Percentiles rank a stretch among this genome's conserved stretches.
Conservation (phyloP, 2,329 filamentous ascomycete species). For the Chrysoporthe austroafricana region DNA sequence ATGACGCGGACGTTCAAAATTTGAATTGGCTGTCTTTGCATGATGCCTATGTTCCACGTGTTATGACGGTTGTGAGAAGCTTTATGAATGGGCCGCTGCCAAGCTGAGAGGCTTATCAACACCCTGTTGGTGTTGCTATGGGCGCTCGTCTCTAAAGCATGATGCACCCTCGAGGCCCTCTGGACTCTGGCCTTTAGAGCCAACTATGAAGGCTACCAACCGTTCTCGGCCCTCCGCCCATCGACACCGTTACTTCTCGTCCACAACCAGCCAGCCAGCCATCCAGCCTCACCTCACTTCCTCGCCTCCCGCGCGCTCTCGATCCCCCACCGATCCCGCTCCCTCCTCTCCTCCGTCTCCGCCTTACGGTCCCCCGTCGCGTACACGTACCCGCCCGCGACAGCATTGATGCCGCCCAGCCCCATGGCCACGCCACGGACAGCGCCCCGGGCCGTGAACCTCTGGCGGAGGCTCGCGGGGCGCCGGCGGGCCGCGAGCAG, state of each 20-base stretch:
- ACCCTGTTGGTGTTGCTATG: background rate
- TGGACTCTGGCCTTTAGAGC: background rate
- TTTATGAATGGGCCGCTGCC: no score
- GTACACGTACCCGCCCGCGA: constrained; percentile 57
- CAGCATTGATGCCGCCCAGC: constrained; percentile 52
- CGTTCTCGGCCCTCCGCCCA: background rate
- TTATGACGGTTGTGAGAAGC: background rate
- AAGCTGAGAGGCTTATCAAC: background rate
- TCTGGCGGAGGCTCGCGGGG: constrained; percentile 35
- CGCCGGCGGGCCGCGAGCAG: constrained; percentile 57
- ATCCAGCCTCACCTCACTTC: background rate
- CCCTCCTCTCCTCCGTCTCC: constrained; percentile 52
- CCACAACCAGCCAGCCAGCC: background rate
- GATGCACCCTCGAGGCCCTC: background rate
- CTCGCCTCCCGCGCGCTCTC: constrained; percentile 30
- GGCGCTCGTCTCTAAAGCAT: background rate
- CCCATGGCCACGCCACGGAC: constrained; percentile 57
- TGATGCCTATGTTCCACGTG: background rate
- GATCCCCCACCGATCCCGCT: constrained; percentile 56
- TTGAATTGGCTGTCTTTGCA: background rate
- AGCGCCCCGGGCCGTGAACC: constrained; percentile 52
- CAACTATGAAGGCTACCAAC: background rate
- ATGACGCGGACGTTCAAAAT: background rate
- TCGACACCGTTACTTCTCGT: background rate
- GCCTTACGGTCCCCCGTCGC: constrained; percentile 52